These are phyloP conservation scores for Nadsonia commutata DNA, from an alignment of 1,139 yeast species.

Conservation along the genomic window DNA sequence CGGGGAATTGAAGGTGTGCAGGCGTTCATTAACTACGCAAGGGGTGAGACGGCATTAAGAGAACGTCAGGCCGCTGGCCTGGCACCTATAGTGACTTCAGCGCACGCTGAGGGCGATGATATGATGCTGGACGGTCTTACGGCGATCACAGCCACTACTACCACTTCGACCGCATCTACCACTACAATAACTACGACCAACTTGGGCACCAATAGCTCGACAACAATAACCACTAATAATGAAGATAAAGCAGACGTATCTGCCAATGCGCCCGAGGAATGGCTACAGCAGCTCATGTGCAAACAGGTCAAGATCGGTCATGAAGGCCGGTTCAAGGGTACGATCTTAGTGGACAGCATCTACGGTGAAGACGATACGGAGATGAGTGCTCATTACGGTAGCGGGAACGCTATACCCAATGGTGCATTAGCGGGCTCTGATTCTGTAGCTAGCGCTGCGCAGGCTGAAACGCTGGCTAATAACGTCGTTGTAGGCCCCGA, in stretches of 20 bases:
- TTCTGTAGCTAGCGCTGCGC: too few species aligned
- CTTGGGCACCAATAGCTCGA: constrained; percentile 1
- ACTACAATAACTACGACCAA: background rate
- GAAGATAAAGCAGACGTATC: constrained; percentile 1
- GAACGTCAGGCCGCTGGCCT: constrained; percentile 18
- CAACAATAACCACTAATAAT: constrained; percentile 1
- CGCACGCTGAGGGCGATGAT: background rate
- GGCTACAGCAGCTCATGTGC: constrained; percentile 24
- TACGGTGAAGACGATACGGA: constrained; percentile 12
- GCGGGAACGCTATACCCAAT: background rate
- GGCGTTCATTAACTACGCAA: constrained; percentile 36
- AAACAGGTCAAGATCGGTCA: constrained; percentile 21
- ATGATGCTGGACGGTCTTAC: constrained; percentile 2
- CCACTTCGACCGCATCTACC: constrained; percentile 1
- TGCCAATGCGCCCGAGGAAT: constrained; percentile 13
- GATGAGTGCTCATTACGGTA: constrained; percentile 11
- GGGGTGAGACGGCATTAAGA: constrained; percentile 27
- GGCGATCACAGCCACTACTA: constrained; percentile 4
- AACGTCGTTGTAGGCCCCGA: background rate
- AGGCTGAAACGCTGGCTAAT: background rate
- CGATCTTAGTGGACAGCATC: constrained; percentile 19
- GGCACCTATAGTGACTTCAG: background rate
- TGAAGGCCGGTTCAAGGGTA: constrained; percentile 22
- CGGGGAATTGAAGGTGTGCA: constrained; percentile 25
- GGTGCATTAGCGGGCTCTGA: background rate